A percentile compares a stretch with the other conserved stretches of the same genome.
phyloP scores from a whole-genome alignment of 805 yeast species.

The Starmerella sirachaensis region DNA sequence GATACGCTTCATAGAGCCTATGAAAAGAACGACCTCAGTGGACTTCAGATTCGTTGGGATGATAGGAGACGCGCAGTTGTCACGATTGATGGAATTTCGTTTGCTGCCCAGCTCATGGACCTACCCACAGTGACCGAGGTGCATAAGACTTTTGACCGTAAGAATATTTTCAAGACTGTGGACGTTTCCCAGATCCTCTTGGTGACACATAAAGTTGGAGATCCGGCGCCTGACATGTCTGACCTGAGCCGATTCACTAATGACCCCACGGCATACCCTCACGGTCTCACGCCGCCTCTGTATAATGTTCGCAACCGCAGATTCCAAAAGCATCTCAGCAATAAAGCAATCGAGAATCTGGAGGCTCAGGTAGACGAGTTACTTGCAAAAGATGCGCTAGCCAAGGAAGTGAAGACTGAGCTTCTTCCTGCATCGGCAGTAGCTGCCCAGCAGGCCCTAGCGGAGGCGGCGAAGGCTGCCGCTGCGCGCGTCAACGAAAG shows the following conservation, averaged over 20 bases:
- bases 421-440: conserved; percentile 39
- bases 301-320: conserved; percentile 56
- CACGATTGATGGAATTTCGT: conserved; percentile 52
- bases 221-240: conserved; percentile 29
- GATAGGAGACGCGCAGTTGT: conserved; percentile 71
- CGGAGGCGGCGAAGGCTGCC: conserved; percentile 27
- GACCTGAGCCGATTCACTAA: conserved; percentile 29
- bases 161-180: conserved; percentile 74
- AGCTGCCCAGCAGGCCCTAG: conserved; percentile 24
- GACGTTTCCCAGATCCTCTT: conserved; percentile 79
- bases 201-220: conserved; percentile 46
- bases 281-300: conserved; percentile 77
- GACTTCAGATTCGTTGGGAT: conserved; percentile 67
- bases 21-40: conserved; percentile 52
- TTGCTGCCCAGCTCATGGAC: conserved; percentile 77
- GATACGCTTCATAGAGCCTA: conserved; percentile 67
- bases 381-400: conserved; percentile 63
- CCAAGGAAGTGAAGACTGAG: conserved; percentile 70
- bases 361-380: conserved; percentile 71
- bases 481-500: conserved; percentile 31
- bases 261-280: conserved; percentile 34
- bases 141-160: conserved; percentile 77
- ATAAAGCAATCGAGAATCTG: conserved; percentile 59
- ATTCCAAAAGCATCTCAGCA: conserved; percentile 58
- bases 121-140: conserved; percentile 80